Evolutionary conservation across 106 monocot genomes (phyloP).

Genomic region (Dendrobium chrysotoxum): DNA sequence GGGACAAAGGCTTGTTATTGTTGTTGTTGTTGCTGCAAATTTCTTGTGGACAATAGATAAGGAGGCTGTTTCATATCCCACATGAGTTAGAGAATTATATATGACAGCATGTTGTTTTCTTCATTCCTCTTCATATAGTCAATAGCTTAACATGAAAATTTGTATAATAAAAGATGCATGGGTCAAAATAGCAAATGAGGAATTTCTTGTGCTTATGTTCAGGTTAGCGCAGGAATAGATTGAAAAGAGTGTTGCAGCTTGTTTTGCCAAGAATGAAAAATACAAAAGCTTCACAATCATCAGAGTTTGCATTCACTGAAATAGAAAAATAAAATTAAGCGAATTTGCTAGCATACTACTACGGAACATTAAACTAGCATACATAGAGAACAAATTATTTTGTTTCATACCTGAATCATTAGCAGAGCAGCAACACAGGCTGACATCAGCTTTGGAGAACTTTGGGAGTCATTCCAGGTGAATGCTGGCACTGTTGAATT

Average conservation of each 20-base stretch:
- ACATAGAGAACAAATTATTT: too few relatives aligned
- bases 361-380: too few relatives aligned
- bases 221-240: background rate
- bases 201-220: too few relatives aligned
- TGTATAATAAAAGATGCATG: background rate
- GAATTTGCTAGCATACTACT: background rate
- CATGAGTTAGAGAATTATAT: background rate
- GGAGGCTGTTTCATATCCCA: background rate
- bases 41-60: background rate
- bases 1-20: too few relatives aligned
- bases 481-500: background rate
- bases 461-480: background rate
- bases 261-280: background rate
- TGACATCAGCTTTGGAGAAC: constrained; percentile 3
- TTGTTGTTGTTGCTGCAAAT: too few relatives aligned
- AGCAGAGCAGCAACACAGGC: constrained; percentile 8
- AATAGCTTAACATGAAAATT: background rate
- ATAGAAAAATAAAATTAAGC: background rate
- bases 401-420: constrained; percentile 7
- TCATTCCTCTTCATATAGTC: background rate
- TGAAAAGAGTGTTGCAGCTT: background rate
- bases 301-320: background rate
- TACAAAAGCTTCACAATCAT: background rate
- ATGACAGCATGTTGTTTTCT: background rate
- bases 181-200: too few relatives aligned